These are phyloP conservation scores for Tremella yokohamensis DNA, from an alignment of 768 basidiomycete species.

Conservation along the genomic window DNA sequence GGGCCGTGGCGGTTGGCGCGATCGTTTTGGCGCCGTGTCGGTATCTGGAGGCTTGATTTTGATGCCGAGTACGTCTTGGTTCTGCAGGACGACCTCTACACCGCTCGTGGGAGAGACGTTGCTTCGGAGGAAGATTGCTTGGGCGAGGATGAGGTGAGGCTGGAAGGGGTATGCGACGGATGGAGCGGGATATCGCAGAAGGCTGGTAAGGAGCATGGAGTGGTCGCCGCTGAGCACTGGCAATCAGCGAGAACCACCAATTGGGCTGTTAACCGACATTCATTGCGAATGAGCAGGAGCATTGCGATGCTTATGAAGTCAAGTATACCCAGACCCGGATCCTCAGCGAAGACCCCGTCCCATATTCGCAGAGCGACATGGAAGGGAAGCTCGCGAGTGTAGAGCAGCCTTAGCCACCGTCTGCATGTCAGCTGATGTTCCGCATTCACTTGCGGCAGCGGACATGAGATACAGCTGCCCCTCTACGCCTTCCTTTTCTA, in stretches of 20 bases:
- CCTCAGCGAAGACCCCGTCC: conserved; percentile 91
- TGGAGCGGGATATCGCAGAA: conserved; percentile 78
- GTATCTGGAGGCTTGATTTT: conserved; percentile 56
- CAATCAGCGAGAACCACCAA: conserved; percentile 4
- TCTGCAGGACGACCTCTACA: conserved; percentile 74
- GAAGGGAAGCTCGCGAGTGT: conserved; percentile 86
- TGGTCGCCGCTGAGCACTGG: conserved; percentile 84
- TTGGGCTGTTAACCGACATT: conserved; percentile 58
- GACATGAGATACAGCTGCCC: conserved; percentile 96
- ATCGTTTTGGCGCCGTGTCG: neutral
- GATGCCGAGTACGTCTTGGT: conserved; percentile 65
- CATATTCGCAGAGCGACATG: conserved; percentile 79
- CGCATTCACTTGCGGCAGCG: conserved; percentile 47
- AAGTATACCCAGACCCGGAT: conserved; percentile 70
- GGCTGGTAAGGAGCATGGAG: conserved; percentile 72
- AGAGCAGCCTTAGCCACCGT: conserved; percentile 88
- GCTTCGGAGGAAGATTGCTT: conserved; percentile 74
- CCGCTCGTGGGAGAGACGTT: conserved; percentile 72
- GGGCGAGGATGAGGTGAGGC: conserved; percentile 66
- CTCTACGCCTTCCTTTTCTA: conserved; percentile 80
- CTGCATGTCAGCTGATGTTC: conserved; percentile 53
- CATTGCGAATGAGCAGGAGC: conserved; percentile 88
- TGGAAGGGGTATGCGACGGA: conserved; percentile 44
- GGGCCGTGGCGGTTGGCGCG: conserved; percentile 13
- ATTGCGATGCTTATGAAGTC: conserved; percentile 90